Evolutionary conservation across 2,329 filamentous ascomycete genomes (phyloP), one percentile per base, ranked within the genome.

Genomic region (Raffaelea arxii): DNA sequence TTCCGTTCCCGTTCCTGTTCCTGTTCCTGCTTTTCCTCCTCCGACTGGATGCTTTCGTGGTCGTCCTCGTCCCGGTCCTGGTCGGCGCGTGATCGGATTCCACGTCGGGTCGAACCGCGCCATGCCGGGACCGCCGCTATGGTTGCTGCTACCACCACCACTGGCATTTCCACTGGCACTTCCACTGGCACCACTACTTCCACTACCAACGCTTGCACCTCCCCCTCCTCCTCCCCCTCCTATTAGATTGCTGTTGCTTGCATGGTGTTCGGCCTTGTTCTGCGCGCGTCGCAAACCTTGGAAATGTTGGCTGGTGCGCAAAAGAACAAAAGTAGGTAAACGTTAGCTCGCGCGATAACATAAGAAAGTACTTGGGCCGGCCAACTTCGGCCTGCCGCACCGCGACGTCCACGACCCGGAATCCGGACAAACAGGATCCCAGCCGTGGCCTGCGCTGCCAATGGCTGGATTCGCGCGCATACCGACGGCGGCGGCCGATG

Each of bases 31-130:
- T 21, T 51, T n/a, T n/a, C n/a, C n/a, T n/a, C n/a, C 52, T 32
- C 46, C 53, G 35, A 55, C 53, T n/a, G 62, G 60, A 36, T 63
- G 60, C 56, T 78, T 79, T 45, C 69, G 65, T 0, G 74, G 72
- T 6, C 76, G 66, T 2, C 75, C 74, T 39, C 76, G 69, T 12
- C 76, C 75, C 4, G 76, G 76, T 0, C 77, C 77, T 4, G 77
- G 76, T 23, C 77, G 69, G 16, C 76, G 67, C n/a, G 74, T 79
- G 54, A 80, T 78, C 43, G 77, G 77, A 48, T 80, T 78, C 51
- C 65, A 45, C 0, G 70, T 71, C 9, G 76, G 76, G 54, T 80
- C 75, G 46, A 63, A 36, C 48, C 63, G 69, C 37, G 64, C 60
- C 21, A 51, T 40, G 21, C 57, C 47, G 9, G 66, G 62, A 49